Conservation (phyloP, 148 eudicot species). For the Nyssa sinensis region DNA sequence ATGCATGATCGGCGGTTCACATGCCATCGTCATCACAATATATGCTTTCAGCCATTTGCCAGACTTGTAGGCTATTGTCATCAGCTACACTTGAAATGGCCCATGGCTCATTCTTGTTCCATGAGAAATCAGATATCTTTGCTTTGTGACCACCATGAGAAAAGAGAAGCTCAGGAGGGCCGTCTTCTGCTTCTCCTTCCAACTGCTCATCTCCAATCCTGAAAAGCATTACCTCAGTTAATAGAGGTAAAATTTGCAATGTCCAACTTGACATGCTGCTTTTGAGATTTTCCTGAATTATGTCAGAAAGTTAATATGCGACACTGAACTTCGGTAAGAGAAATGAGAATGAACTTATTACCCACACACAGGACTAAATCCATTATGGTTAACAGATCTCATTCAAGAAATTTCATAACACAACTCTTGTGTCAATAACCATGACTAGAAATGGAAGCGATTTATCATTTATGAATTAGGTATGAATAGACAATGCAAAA, state of each 20-base stretch:
- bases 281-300: too few relatives aligned
- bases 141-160: slow-evolving; percentile 98
- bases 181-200: slow-evolving; percentile 98
- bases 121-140: slow-evolving; percentile 94
- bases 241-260: not conserved
- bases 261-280: too few relatives aligned
- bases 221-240: slow-evolving; percentile 9
- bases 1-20: not conserved
- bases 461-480: too few relatives aligned
- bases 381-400: too few relatives aligned
- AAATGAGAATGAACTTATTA: too few relatives aligned
- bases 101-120: slow-evolving; percentile 94
- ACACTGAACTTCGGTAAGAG: too few relatives aligned
- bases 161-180: slow-evolving; percentile 92
- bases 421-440: too few relatives aligned
- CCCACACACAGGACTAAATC: too few relatives aligned
- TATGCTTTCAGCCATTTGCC: slow-evolving; percentile 89
- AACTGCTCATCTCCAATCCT: slow-evolving; percentile 96
- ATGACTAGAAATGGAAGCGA: too few relatives aligned
- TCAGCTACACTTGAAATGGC: slow-evolving; percentile 86
- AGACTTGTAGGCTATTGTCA: slow-evolving; percentile 81
- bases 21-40: slow-evolving; percentile 64
- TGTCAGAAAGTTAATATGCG: too few relatives aligned
- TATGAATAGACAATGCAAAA: too few relatives aligned
- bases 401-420: too few relatives aligned